Base-by-base conservation (phyloP, 2,329 filamentous ascomycete species). In the Colletotrichum chrysophilum region DNA sequence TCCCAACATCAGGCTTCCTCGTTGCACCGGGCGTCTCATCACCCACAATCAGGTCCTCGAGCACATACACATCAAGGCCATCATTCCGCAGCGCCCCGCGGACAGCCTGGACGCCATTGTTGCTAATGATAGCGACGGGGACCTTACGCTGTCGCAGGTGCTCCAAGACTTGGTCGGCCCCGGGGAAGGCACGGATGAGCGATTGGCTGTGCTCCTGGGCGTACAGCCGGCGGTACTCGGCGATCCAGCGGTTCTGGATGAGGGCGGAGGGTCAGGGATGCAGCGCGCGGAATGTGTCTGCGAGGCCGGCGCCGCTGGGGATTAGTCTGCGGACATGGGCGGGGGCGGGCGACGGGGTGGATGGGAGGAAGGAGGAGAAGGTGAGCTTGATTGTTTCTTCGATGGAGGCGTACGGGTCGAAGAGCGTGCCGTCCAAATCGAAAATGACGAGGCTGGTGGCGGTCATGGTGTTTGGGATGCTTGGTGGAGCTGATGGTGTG, bases 341-440 rank as follows among this genome's bases (percentile, higher is more conserved):
- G 2, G 26, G 14, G 34, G 14, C 34, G 14, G 14, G 34, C 7
- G 34, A 14, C 34, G 34, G 14, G 7, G 21, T 16, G 18, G 64
- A 30, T 55, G 64, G 43, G 16, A 56, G 28, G 10, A 78, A 67
- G 21, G 64, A 58, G 12, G 72, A 38, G 58, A 76, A 78, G 14
- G 77, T 78, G 30, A 77, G 64, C 52, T 76, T 77, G 66, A 76
- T 76, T 52, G 66, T 70, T 60, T 75, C 74, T 26, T 66, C 65
- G 32, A 77, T 77, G 30, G 77, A 75, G 16, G 61, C 24, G 60
- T 77, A 66, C 8, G 74, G 77, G 52, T 79, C 74, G 66, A 78
- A 78, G 26, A 78, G 62, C n/a, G 66, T 78, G 64, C 76, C 71
- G 36, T 77, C 76, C 34, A 78, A 79, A 32, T 77, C 74, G 34